A percentile compares a stretch with the other conserved stretches of the same genome.
Conservation (phyloP, 371 early-diverging fungal genomes). For the Apophysomyces ossiformis region DNA sequence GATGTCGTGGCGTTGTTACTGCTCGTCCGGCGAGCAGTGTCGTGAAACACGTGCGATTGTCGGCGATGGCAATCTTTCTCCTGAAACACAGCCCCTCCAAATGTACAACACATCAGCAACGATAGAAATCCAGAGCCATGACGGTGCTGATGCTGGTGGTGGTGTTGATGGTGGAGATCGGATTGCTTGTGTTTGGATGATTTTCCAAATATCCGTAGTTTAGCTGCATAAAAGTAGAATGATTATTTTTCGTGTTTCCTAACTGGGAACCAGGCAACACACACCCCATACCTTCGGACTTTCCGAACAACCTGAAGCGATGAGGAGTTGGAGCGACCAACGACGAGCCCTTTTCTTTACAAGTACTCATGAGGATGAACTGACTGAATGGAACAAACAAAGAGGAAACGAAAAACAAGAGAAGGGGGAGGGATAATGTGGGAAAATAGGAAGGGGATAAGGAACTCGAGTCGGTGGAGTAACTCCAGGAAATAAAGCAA, state of each 20-base stretch:
- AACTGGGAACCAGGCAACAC: slow-evolving; percentile 10
- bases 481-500: slow-evolving; percentile 6
- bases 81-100: slow-evolving; percentile 21
- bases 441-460: slow-evolving; percentile 11
- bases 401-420: not conserved
- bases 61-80: slow-evolving; percentile 11
- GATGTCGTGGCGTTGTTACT: slow-evolving; percentile 21
- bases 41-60: slow-evolving; percentile 5
- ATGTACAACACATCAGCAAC: slow-evolving; percentile 27
- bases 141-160: not conserved
- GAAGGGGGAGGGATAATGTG: slow-evolving; percentile 14
- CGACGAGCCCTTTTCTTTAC: slow-evolving; percentile 11
- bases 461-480: slow-evolving; percentile 9
- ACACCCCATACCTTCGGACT: slow-evolving; percentile 12
- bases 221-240: slow-evolving; percentile 11
- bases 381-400: not conserved
- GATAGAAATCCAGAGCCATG: slow-evolving; percentile 26
- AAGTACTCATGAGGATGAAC: not conserved
- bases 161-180: slow-evolving; percentile 16
- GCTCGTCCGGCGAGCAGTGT: slow-evolving; percentile 16
- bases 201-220: slow-evolving; percentile 10
- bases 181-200: slow-evolving; percentile 11
- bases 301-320: slow-evolving; percentile 12
- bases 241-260: slow-evolving; percentile 11
- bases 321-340: slow-evolving; percentile 8